Base-by-base conservation (phyloP, 75 land plant species). In the Pinus tabuliformis region DNA sequence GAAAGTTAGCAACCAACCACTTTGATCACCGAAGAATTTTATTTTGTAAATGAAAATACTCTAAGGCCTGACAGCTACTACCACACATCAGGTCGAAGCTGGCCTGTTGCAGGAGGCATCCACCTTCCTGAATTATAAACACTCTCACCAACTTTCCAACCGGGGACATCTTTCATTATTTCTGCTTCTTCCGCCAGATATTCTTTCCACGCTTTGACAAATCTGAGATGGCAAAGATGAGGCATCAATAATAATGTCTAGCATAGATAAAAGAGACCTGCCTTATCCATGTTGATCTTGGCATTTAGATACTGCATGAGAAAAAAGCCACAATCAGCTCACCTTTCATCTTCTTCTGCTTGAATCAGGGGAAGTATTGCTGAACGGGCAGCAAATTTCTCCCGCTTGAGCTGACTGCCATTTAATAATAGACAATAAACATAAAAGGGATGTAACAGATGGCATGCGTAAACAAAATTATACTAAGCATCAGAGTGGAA, bases 271-370 rank as follows among this genome's bases (percentile, higher is more conserved):
- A 22, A 54, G 37, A 75, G 26, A 70, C 73, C 8, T 26, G 4
- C 15, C 30, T 72, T 56, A 54, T 24, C 3, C 21, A 20, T 45
- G 2, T 9, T 20, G 0, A 73, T 56, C 26, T 52, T 9, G 49
- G 22, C 33, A 52, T 18, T 22, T 30, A 57, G 22, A 56, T 37
- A 1, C 62, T 15, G 59, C 26, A 58, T 7, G 26, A 36, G 15
- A 52, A 54, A 66, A 28, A 20, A 22, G 54, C 20, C 57, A 22
- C 36, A 42, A 45, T 49, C 54, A 49, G n/a, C 76, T 68, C 70
- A 93, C 99, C 99, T 91, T 81, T 91, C 91, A 83, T 96, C 99
- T 76, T 94, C 96, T 81, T 96, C 97, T 36, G 99, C 92, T 80
- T 93, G 99, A 78, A 96, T 85, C 42, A 93, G 45, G 0, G 99